These are phyloP conservation scores for Coemansia sp. DNA, from an alignment of 192 early-diverging fungal genomes.

Conservation along the genomic window DNA sequence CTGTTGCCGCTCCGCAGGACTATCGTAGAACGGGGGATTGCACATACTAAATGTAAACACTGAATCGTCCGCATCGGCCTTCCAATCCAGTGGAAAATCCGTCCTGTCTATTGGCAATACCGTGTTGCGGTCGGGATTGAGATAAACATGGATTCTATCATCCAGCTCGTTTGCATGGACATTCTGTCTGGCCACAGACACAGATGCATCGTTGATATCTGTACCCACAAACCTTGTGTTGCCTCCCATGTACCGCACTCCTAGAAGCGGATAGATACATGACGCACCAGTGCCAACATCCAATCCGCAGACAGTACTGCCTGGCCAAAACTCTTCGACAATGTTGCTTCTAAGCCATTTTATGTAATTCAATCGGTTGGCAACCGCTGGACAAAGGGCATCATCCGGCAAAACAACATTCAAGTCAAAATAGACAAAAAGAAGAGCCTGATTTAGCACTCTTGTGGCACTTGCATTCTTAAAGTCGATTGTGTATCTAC, in stretches of 20 bases:
- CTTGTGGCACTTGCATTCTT: slow-evolving; percentile 19
- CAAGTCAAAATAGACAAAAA: slow-evolving; percentile 37
- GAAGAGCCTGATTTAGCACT: slow-evolving; percentile 31
- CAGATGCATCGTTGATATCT: slow-evolving; percentile 68
- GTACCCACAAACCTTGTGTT: slow-evolving; percentile 71
- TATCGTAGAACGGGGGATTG: slow-evolving; percentile 88
- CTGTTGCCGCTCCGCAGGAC: slow-evolving; percentile 58
- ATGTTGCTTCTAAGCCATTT: slow-evolving; percentile 27
- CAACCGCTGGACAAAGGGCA: slow-evolving; percentile 34
- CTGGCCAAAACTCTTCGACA: slow-evolving; percentile 11
- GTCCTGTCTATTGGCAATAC: slow-evolving; percentile 23
- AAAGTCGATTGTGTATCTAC: slow-evolving; percentile 29
- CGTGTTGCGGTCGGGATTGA: slow-evolving; percentile 35
- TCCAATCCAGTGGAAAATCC: slow-evolving; percentile 15
- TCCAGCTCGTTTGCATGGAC: slow-evolving; percentile 63
- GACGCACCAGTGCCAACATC: slow-evolving; percentile 81
- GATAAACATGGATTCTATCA: slow-evolving; percentile 57
- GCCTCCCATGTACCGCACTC: slow-evolving; percentile 56
- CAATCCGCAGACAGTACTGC: slow-evolving; percentile 3
- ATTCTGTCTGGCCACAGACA: slow-evolving; percentile 68
- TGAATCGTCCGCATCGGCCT: slow-evolving; percentile 18
- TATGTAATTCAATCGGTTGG: slow-evolving; percentile 38
- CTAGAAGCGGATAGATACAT: slow-evolving; percentile 89
- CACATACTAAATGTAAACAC: slow-evolving; percentile 78
- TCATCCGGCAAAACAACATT: slow-evolving; percentile 22